Evolutionary conservation across 176 grass and related monocot genomes (phyloP).

Genomic region (Aegilops tauschii): DNA sequence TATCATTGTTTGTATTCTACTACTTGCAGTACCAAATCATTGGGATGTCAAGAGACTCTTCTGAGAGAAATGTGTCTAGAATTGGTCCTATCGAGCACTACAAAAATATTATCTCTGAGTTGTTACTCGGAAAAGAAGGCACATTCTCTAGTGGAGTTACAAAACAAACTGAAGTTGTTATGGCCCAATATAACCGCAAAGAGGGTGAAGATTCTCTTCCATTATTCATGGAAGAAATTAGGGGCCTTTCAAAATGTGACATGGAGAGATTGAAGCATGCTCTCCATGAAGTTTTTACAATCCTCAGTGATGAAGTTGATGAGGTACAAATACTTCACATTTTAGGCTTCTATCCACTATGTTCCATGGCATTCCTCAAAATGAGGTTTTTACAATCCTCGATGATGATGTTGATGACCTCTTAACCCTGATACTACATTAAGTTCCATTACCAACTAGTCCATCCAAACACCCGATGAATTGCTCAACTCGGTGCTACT

Average conservation of each 20-base stretch:
- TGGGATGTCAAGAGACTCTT: neutral
- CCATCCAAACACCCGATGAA: neutral
- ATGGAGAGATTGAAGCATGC: constrained; percentile 24
- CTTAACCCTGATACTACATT: neutral
- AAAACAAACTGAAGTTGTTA: neutral
- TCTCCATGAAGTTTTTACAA: constrained; percentile 18
- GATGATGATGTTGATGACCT: constrained; percentile 1
- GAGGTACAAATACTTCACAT: constrained; percentile 24
- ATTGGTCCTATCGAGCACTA: neutral
- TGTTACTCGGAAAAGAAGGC: neutral
- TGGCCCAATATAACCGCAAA: neutral
- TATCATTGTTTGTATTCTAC: neutral
- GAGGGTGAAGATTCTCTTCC: neutral
- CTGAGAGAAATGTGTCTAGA: neutral
- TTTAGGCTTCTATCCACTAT: neutral
- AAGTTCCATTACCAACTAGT: neutral
- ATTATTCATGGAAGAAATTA: constrained; percentile 12
- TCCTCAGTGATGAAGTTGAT: neutral
- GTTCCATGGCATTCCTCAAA: neutral
- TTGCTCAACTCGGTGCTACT: neutral
- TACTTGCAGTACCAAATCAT: neutral
- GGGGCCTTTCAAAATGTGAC: constrained; percentile 3
- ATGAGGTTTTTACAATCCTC: constrained; percentile 9
- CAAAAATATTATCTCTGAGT: constrained; percentile 8
- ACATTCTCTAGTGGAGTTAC: neutral